Base-by-base conservation (phyloP, 331 rosid genomes). In the Malus hybrid region DNA sequence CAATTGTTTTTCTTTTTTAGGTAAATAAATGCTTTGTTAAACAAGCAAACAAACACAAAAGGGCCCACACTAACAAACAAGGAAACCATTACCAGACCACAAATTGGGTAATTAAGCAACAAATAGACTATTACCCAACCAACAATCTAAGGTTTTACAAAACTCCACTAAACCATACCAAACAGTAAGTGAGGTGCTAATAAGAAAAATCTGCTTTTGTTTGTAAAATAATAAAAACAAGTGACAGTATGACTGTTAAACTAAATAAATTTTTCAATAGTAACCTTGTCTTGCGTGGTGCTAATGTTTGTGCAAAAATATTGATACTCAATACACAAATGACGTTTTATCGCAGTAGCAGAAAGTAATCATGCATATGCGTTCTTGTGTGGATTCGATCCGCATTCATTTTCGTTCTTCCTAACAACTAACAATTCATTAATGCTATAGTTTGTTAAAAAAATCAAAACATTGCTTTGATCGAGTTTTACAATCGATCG, bases 261-360 rank as follows among this genome's bases (percentile, higher is more conserved):
- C 50, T 44, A 44, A 44, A 44, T 44, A 44, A 44, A 44, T 5
- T 11, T 44, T 44, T 44, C 50, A 44, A 44, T 44, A 11, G 50
- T 44, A 44, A 44, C 50, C 3, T 44, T 1, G 2, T 11, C 50
- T 10, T 1, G 0, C 0, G 1, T 42, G 0, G 48, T 42, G 1
- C 14, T 44, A 44, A 44, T 44, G 59, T 54, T 54, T 54, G 10
- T 7, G 0, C 22, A 19, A 18, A 18, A 54, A 54, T 6, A 0
- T 54, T 18, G 19, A 19, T 54, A 18, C 59, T 1, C 59, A 18
- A 18, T 18, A 44, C 15, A 44, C 50, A 44, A 44, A 44, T 44
- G 50, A 3, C 5, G 15, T 0, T 44, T 44, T 44, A 44, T 1
- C 1, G 5, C 50, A 44, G 2, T 44, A 0, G 2, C 1, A 0